These are phyloP conservation scores for Pyracantha coccinea DNA, from an alignment of 331 rosid genomes.

Conservation along the genomic window DNA sequence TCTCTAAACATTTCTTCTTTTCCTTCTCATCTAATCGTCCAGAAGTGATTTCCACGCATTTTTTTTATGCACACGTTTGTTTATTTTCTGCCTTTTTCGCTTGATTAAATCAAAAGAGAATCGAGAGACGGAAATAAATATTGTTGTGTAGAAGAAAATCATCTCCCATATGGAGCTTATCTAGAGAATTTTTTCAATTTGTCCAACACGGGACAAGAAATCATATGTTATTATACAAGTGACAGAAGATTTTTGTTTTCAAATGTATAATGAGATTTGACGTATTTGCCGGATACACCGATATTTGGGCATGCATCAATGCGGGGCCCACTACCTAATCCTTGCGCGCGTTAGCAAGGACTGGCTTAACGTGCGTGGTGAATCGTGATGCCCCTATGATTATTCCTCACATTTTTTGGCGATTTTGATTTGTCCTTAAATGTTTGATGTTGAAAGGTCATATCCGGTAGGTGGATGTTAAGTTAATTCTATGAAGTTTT, in stretches of 20 bases:
- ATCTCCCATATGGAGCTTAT: constrained; percentile 1
- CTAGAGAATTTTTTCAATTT: neutral
- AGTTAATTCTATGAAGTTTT: neutral
- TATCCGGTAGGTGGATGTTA: neutral
- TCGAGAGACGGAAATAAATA: no score
- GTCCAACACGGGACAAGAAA: no score
- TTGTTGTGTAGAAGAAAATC: no score
- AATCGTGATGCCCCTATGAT: neutral
- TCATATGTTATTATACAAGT: no score
- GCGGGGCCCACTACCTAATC: constrained; percentile 26
- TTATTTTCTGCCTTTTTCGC: no score
- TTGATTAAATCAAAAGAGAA: no score
- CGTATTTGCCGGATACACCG: neutral
- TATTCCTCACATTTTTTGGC: neutral
- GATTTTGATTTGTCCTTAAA: neutral
- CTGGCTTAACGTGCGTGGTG: constrained; percentile 32
- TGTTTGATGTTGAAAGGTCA: neutral
- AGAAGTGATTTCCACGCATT: no score
- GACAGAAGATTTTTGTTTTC: no score
- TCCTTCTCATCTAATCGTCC: no score
- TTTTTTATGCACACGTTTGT: no score
- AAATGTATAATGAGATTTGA: no score
- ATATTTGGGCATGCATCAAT: constrained; percentile 29
- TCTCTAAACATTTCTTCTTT: neutral
- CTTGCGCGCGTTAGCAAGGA: constrained; percentile 39